A percentile compares a stretch with the other conserved stretches of the same genome.
phyloP scores from a whole-genome alignment of 2,329 filamentous ascomycete genomes.

The Verticillium dahliae region DNA sequence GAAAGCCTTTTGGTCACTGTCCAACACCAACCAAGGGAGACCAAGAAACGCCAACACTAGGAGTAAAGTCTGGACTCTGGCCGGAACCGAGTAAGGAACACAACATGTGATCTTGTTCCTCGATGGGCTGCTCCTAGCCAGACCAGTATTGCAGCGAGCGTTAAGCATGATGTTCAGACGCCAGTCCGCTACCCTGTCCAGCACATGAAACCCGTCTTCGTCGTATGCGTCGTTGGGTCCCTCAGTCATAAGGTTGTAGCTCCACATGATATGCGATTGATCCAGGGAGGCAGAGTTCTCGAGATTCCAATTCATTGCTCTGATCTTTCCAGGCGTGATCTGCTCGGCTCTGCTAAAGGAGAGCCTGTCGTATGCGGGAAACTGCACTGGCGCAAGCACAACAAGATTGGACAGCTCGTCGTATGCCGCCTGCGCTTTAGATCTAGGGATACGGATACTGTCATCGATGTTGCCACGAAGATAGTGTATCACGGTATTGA shows the following conservation, averaged over 20 bases:
- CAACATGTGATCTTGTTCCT: slow-evolving; percentile 45
- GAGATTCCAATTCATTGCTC: slow-evolving; percentile 46
- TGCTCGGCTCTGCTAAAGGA: slow-evolving; percentile 30
- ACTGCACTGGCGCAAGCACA: slow-evolving; percentile 34
- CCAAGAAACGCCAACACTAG: slow-evolving; percentile 12
- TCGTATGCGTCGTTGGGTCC: slow-evolving; percentile 35
- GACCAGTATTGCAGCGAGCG: slow-evolving; percentile 41
- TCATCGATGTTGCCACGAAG: slow-evolving; percentile 17
- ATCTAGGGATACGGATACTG: slow-evolving; percentile 10
- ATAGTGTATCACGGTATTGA: slow-evolving; percentile 36
- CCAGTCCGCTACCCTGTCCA: slow-evolving; percentile 29
- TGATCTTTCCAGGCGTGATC: slow-evolving; percentile 40
- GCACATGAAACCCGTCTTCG: slow-evolving; percentile 38
- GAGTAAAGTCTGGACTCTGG: slow-evolving; percentile 16
- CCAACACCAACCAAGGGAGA: slow-evolving; percentile 6
- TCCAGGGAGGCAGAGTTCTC: slow-evolving; percentile 30
- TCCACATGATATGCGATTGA: slow-evolving; percentile 39
- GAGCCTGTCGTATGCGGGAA: slow-evolving; percentile 36
- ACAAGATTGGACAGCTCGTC: slow-evolving; percentile 10
- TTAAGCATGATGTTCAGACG: slow-evolving; percentile 46
- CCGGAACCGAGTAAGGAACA: slow-evolving; percentile 29
- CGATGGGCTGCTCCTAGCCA: slow-evolving; percentile 26
- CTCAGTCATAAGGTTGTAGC: slow-evolving; percentile 42
- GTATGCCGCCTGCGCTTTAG: slow-evolving; percentile 2
- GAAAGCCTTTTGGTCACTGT: slow-evolving; percentile 8